Evolutionary conservation across 192 early-diverging fungal species (phyloP), one percentile per base, ranked within the genome.

Genomic region (Nowakowskiella sp.): DNA sequence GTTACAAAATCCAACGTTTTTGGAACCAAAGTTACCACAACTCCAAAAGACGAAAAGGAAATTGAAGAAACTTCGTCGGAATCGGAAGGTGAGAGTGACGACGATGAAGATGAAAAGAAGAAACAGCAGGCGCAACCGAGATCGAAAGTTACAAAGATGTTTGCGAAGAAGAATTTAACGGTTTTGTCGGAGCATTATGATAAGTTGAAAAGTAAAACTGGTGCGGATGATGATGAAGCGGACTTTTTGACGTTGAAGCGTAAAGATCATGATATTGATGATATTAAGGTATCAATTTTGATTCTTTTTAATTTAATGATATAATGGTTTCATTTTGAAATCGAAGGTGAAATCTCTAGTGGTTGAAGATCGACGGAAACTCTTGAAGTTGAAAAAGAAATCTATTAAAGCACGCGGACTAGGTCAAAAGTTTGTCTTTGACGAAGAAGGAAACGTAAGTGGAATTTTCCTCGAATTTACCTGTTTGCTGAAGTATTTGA

Each of bases 101-200:
- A 64, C 23, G 61, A 69, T 24, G 53, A 51, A 36, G 61, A 63
- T 34, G 71, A 66, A 25, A 23, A 32, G 44, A 43, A 2, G 6
- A 6, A 8, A 34, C 3, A 57, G 53, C 52, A 58, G 42, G 51
- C 62, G 33, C 53, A 67, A 39, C 61, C 79, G 47, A 81, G 76
- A 51, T 94, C 89, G 13, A 90, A 87, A 31, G 78, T 92, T 4
- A 94, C 95, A 49, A 86, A 86, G 58, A 85, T 96, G 90, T 92
- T 99, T 72, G 76, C 74, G 4, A 81, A 89, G 57, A 90, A 90
- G 71, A 99, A 99, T 76, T 81, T 84, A 46, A 84, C 80, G 39
- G 83, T 94, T 29, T 61, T 99, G 49, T 86, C 92, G 0, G 86
- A 88, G 23, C 93, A 97, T 70, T 99, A 95, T 72, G 74, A 72